Conservation (phyloP, 441 rosid genomes). For the Pelargonium myrrhifolium region DNA sequence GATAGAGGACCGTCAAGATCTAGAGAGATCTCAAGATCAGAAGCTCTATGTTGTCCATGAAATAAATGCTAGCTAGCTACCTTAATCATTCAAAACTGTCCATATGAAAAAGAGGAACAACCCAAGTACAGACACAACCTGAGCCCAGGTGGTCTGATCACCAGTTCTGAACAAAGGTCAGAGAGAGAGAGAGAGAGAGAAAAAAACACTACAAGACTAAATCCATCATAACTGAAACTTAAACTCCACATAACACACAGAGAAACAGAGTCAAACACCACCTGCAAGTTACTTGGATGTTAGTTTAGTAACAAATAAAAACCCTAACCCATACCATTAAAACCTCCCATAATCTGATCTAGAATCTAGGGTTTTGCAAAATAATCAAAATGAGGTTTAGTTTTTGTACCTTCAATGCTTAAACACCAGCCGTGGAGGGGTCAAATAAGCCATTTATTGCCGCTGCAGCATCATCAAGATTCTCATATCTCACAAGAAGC, state of each 20-base stretch:
- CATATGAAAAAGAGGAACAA: background rate
- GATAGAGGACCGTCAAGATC: background rate
- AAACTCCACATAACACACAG: constrained; percentile 2
- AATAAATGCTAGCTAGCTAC: background rate
- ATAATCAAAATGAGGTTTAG: no score
- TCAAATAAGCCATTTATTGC: constrained; percentile 58
- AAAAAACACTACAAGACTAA: background rate
- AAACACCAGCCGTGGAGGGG: no score
- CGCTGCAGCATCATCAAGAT: constrained; percentile 99
- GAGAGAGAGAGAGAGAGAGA: no score
- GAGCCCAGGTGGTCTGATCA: constrained; percentile 5
- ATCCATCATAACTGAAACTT: background rate
- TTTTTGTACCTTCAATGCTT: no score
- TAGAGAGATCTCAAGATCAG: background rate
- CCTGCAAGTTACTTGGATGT: background rate
- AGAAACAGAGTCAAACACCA: background rate
- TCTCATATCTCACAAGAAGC: constrained; percentile 44
- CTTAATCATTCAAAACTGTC: background rate
- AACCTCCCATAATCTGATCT: no score
- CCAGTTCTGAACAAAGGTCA: background rate
- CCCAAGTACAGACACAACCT: constrained; percentile 4
- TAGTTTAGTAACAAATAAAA: background rate
- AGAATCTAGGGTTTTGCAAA: no score
- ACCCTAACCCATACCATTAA: background rate
- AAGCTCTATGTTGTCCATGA: background rate